Percentiles rank a stretch among this genome's conserved stretches.
These are phyloP conservation scores for Exserohilum rostratum DNA, from an alignment of 2,329 filamentous ascomycete species.

Conservation along the genomic window DNA sequence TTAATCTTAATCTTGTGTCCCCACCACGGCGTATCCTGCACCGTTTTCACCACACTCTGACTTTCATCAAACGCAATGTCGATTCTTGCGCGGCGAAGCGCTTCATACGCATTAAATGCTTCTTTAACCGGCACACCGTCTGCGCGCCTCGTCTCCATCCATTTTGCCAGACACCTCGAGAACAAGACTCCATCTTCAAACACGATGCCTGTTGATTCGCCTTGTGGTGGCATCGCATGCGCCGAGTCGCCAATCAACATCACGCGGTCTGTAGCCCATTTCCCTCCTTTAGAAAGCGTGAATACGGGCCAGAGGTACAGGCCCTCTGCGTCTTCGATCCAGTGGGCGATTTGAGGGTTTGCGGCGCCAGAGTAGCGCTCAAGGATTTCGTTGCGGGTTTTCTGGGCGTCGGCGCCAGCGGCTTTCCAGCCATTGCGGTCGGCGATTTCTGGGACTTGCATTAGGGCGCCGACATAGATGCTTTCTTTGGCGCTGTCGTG, in stretches of 20 bases:
- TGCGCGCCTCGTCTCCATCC: conserved; percentile 48
- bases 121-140: conserved; percentile 48
- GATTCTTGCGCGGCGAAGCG: conserved; percentile 52
- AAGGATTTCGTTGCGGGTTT: conserved; percentile 50
- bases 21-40: conserved; percentile 53
- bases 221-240: conserved; percentile 59
- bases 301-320: conserved; percentile 56
- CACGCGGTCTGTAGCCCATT: conserved; percentile 53
- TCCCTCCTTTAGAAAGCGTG: conserved; percentile 52
- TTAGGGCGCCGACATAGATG: conserved; percentile 54
- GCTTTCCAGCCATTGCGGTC: conserved; percentile 55
- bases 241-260: conserved; percentile 56
- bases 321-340: conserved; percentile 52
- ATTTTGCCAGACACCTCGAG: conserved; percentile 51
- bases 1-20: conserved; percentile 54
- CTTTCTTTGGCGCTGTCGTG: conserved; percentile 45
- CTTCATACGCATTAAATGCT: conserved; percentile 57
- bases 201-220: conserved; percentile 58
- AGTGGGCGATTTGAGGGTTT: conserved; percentile 43
- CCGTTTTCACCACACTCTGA: conserved; percentile 53
- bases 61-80: conserved; percentile 55
- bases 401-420: conserved; percentile 51
- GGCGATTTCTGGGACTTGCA: conserved; percentile 52
- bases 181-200: conserved; percentile 61
- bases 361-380: conserved; percentile 50